Evolutionary conservation across 352 stramenopile species (phyloP).

Genomic region (Phytophthora gonapodyides): DNA sequence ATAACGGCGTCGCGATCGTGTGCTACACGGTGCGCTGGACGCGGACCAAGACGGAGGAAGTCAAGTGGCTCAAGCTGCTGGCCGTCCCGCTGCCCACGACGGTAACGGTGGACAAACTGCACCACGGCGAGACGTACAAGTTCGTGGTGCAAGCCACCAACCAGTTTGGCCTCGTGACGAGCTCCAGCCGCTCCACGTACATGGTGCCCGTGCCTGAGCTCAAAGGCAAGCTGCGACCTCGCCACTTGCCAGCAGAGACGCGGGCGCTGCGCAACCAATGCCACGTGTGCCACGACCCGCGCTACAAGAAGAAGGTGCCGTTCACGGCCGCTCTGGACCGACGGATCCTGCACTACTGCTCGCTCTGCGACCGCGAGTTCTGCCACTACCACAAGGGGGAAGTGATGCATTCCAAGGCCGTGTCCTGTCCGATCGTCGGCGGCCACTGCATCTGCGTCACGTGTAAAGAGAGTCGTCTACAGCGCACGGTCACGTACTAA

Average conservation of each 20-base stretch:
- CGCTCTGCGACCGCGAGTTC: conserved; percentile 77
- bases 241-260: conserved; percentile 35
- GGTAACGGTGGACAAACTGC: conserved; percentile 61
- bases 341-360: conserved; percentile 84
- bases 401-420: conserved; percentile 76
- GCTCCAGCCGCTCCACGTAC: conserved; percentile 82
- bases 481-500: conserved; percentile 58
- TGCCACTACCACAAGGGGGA: conserved; percentile 85
- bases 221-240: conserved; percentile 60
- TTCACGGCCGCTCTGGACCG: conserved; percentile 69
- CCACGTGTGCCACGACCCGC: conserved; percentile 72
- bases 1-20: conserved; percentile 82
- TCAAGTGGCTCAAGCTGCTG: conserved; percentile 79
- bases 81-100: conserved; percentile 67
- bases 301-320: conserved; percentile 67
- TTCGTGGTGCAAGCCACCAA: conserved; percentile 86
- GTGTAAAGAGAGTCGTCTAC: conserved; percentile 70
- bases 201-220: conserved; percentile 83
- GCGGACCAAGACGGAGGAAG: conserved; percentile 72
- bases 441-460: conserved; percentile 74
- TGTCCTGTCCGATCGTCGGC: conserved; percentile 81
- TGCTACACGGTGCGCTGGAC: conserved; percentile 87
- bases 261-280: conserved; percentile 65
- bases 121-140: conserved; percentile 85
- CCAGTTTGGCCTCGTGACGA: conserved; percentile 72